Conservation (phyloP, 2,329 filamentous ascomycete genomes). For the Cadophora gregata region DNA sequence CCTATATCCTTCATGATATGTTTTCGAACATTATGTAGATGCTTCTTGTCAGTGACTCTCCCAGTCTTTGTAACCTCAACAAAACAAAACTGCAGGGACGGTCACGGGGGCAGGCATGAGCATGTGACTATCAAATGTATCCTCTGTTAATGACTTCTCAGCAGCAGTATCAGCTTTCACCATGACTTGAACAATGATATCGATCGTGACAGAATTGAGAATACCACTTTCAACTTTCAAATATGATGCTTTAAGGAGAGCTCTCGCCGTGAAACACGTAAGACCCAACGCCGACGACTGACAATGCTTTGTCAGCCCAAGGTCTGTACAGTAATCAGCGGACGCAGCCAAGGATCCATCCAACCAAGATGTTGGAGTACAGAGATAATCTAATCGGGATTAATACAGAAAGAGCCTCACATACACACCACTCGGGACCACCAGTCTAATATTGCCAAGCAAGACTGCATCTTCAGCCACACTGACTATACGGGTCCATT, state of each 20-base stretch:
- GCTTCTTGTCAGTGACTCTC: background rate
- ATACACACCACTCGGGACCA: background rate
- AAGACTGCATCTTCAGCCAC: background rate
- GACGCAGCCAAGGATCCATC: background rate
- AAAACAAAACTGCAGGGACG: background rate
- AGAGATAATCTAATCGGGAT: background rate
- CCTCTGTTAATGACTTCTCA: background rate
- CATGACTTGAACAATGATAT: background rate
- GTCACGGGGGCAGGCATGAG: background rate
- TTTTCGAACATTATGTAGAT: slow-evolving; percentile 13
- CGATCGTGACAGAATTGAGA: background rate
- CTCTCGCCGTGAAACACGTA: background rate
- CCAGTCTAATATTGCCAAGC: background rate
- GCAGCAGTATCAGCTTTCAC: background rate
- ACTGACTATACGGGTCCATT: too few species aligned
- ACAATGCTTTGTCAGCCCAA: background rate
- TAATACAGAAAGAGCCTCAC: background rate
- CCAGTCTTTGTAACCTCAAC: slow-evolving; percentile 14
- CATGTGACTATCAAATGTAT: background rate
- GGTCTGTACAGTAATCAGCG: background rate
- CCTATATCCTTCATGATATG: slow-evolving; percentile 20
- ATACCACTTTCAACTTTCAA: background rate
- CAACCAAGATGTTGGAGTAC: background rate
- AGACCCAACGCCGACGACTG: background rate
- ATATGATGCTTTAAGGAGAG: background rate